Evolutionary conservation across 192 early-diverging fungal species (phyloP), one percentile per base, ranked within the genome.

Genomic region (Backusella macrospora): DNA sequence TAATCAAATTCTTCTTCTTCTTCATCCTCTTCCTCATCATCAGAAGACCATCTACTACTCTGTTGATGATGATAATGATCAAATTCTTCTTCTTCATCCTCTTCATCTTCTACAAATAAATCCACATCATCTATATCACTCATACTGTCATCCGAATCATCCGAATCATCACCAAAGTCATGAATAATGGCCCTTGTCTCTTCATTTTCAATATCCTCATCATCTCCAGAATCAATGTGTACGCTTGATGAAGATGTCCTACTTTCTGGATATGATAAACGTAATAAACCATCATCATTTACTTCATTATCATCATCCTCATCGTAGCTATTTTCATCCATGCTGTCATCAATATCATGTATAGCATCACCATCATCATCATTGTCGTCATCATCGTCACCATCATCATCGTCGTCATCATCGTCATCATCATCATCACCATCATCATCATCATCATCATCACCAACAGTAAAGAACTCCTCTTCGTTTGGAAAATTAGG

Each of bases 171-270:
- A 26, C 47, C 16, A 7, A 78, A 43, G 14, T 79, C 78, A 14
- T 65, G 70, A 62, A 79, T 79, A 38, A 76, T 52, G 2, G 78
- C 78, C 37, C 62, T 49, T 63, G 77, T 76, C 55, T 81, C 80
- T 48, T 78, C 76, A 14, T 76, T 52, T 34, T 81, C 80, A 66
- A 77, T 72, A 55, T 77, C 73, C 14, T 77, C 80, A 44, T 76
- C 71, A 18, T 77, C 80, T 3, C 67, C 80, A 37, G 73, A 77
- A 34, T 75, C 75, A 37, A 81, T 72, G 46, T 80, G 73, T 12
- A 74, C 62, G 26, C 74, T 75, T 0, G 73, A 74, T 5, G 29
- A 21, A n/a, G 63, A 73, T 6, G 74, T 59, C 48, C 65, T 26
- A 43, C 43, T 68, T 13, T 70, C 68, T 10, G 68, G 34, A 70